A percentile compares a stretch with the other conserved stretches of the same genome.
These are phyloP conservation scores for Rhizopus arrhizus DNA, from an alignment of 371 early-diverging fungal genomes.

Conservation along the genomic window DNA sequence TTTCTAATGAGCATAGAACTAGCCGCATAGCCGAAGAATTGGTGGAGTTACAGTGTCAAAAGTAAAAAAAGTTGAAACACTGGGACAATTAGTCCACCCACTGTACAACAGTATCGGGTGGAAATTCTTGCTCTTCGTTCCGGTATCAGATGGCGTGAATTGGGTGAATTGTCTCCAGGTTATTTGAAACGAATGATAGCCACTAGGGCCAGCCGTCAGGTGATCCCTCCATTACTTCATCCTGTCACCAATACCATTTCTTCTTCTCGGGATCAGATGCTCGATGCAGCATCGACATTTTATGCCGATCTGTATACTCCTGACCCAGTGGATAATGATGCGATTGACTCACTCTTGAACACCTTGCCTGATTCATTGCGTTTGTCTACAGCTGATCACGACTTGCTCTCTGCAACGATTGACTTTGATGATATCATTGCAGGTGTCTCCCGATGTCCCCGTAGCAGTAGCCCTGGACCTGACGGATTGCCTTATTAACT, in stretches of 20 bases:
- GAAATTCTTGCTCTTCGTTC: constrained; percentile 10
- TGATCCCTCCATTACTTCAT: constrained; percentile 5
- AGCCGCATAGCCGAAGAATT: too few species aligned
- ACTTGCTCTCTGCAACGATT: constrained; percentile 3
- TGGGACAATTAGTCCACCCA: too few species aligned
- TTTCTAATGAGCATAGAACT: too few species aligned
- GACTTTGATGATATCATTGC: not conserved
- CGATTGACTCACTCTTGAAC: not conserved
- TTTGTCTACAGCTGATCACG: not conserved
- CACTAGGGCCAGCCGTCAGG: not conserved
- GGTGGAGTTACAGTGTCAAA: too few species aligned
- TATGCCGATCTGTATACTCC: constrained; percentile 15
- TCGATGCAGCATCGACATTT: constrained; percentile 3
- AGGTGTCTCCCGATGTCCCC: constrained; percentile 13
- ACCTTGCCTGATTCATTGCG: not conserved
- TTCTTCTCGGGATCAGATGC: constrained; percentile 5
- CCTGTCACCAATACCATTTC: not conserved
- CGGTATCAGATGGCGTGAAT: constrained; percentile 14
- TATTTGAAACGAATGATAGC: constrained; percentile 3
- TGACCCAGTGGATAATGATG: not conserved
- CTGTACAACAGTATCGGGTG: constrained; percentile 13
- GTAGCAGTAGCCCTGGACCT: constrained; percentile 12
- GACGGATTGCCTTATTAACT: constrained; percentile 26
- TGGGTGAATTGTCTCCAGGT: too few species aligned
- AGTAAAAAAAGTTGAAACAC: too few species aligned